Conservation (phyloP, 1,284 basidiomycete species). For the Moesziomyces antarcticus region DNA sequence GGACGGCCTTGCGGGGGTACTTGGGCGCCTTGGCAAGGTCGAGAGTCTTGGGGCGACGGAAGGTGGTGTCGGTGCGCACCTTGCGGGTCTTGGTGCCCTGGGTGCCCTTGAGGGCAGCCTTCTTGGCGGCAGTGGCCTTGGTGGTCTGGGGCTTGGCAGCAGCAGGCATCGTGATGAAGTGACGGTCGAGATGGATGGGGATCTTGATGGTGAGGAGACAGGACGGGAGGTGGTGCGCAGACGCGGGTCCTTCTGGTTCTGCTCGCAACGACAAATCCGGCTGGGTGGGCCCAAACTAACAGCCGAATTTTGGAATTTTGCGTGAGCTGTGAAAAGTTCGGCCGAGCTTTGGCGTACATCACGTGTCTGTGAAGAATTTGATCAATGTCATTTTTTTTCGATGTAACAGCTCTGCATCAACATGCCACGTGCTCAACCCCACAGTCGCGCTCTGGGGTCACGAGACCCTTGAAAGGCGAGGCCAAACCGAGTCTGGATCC, state of each 20-base stretch:
- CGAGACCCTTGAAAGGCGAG: too few species aligned
- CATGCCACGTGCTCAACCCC: too few species aligned
- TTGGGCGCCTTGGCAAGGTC: constrained; percentile 83
- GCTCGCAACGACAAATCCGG: background rate
- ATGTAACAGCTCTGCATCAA: too few species aligned
- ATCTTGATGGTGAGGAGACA: constrained; percentile 21
- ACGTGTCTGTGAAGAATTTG: too few species aligned
- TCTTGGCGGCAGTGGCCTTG: constrained; percentile 94
- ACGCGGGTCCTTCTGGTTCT: too few species aligned
- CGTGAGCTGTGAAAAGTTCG: background rate
- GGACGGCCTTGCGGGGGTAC: constrained; percentile 93
- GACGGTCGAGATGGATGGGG: constrained; percentile 6
- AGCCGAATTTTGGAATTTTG: background rate
- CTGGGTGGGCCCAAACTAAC: background rate
- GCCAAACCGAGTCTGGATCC: too few species aligned
- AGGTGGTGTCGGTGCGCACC: constrained; percentile 85
- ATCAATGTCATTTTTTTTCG: background rate
- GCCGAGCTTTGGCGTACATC: background rate
- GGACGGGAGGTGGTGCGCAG: too few species aligned
- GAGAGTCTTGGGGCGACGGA: constrained; percentile 97
- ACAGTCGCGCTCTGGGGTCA: too few species aligned
- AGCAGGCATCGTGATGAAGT: constrained; percentile 4
- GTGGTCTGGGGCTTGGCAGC: constrained; percentile 44
- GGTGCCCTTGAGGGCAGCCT: constrained; percentile 91
- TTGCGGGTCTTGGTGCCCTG: constrained; percentile 83